These are phyloP conservation scores for Cucurbita ficifolia DNA, from an alignment of 306 rosid genomes.

Conservation along the genomic window DNA sequence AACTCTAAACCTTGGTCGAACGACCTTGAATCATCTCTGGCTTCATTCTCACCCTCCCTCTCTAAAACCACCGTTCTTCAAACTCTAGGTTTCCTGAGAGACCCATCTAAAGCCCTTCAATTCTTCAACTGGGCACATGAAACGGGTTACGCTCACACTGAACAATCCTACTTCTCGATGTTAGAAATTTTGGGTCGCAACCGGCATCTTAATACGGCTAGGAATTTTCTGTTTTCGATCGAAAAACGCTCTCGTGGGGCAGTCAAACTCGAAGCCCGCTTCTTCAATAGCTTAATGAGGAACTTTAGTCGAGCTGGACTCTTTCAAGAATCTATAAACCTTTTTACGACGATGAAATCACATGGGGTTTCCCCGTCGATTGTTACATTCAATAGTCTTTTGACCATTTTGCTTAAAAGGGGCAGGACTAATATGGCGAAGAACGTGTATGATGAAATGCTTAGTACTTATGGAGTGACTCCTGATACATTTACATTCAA, in stretches of 20 bases:
- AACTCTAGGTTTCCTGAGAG: slow-evolving; percentile 34
- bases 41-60: slow-evolving; percentile 28
- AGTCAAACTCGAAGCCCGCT: slow-evolving; percentile 50
- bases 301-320: slow-evolving; percentile 56
- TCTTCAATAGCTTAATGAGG: slow-evolving; percentile 64
- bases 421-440: slow-evolving; percentile 62
- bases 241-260: slow-evolving; percentile 42
- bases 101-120: slow-evolving; percentile 33
- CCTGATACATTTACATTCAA: slow-evolving; percentile 53
- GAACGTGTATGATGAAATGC: slow-evolving; percentile 62
- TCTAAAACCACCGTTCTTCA: slow-evolving; percentile 51
- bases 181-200: slow-evolving; percentile 39
- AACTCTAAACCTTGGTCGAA: slow-evolving; percentile 41
- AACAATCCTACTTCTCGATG: slow-evolving; percentile 44
- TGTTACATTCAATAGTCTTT: slow-evolving; percentile 40
- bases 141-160: slow-evolving; percentile 44
- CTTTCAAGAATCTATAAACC: slow-evolving; percentile 58
- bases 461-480: slow-evolving; percentile 45
- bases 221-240: slow-evolving; percentile 61
- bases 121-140: slow-evolving; percentile 52
- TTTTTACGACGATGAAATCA: slow-evolving; percentile 46
- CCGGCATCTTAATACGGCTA: slow-evolving; percentile 49
- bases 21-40: slow-evolving; percentile 25
- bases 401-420: slow-evolving; percentile 47
- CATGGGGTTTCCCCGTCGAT: slow-evolving; percentile 50